These are phyloP conservation scores for Jatropha curcas DNA, from an alignment of 345 rosid species.

Conservation along the genomic window DNA sequence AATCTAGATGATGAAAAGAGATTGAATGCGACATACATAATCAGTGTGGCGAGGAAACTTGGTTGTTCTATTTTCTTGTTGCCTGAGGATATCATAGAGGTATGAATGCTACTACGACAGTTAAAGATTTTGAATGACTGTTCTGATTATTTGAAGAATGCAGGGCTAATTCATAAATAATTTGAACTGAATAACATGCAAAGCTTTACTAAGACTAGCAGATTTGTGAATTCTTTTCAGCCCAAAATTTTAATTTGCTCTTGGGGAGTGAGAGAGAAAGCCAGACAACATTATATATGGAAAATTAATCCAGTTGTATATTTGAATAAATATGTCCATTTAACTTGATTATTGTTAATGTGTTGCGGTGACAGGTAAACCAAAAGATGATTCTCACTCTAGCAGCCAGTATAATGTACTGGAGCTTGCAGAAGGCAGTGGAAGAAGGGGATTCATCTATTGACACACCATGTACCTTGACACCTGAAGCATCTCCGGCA, in stretches of 20 bases:
- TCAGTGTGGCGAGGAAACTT: constrained; percentile 91
- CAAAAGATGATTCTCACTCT: constrained; percentile 88
- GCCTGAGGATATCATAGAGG: constrained; percentile 99
- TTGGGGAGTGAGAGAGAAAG: not conserved
- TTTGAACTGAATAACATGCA: not conserved
- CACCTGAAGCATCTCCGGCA: constrained; percentile 65
- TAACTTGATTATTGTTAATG: not conserved
- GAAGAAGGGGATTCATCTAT: constrained; percentile 54
- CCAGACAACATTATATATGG: not conserved
- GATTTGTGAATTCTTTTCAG: not conserved
- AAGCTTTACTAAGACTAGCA: not conserved
- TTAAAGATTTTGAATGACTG: not conserved
- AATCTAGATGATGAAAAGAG: constrained; percentile 78
- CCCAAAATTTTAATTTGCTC: not conserved
- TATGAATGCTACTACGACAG: constrained; percentile 17
- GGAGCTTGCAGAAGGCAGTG: constrained; percentile 63
- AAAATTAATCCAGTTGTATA: not conserved
- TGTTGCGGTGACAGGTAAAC: constrained; percentile 60
- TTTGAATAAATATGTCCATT: not conserved
- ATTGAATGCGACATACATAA: constrained; percentile 90
- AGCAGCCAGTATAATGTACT: constrained; percentile 90
- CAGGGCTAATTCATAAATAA: not conserved
- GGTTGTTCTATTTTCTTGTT: constrained; percentile 96
- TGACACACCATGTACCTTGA: constrained; percentile 35
- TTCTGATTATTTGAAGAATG: not conserved